Conservation (phyloP, 1,139 yeast genomes). For the Spathaspora sp. region DNA sequence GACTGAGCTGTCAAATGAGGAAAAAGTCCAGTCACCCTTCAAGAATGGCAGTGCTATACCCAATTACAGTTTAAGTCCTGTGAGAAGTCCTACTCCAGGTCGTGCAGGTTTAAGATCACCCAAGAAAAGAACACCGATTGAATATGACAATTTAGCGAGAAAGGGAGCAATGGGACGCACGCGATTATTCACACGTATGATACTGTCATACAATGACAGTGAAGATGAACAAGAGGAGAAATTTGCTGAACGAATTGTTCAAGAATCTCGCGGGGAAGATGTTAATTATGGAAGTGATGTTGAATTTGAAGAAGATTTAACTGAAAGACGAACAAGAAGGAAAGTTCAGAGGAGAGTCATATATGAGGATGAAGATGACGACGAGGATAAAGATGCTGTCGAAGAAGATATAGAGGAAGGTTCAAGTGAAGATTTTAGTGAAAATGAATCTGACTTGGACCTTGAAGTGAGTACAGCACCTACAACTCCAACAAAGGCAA, state of each 20-base stretch:
- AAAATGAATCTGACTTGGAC: constrained; percentile 5
- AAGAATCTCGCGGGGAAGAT: constrained; percentile 22
- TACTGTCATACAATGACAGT: constrained; percentile 25
- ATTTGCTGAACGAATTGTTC: constrained; percentile 46
- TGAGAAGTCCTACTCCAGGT: constrained; percentile 21
- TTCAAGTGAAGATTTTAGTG: constrained; percentile 7
- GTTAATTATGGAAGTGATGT: constrained; percentile 30
- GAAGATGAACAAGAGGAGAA: constrained; percentile 39
- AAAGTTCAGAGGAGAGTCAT: constrained; percentile 7
- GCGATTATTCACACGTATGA: constrained; percentile 29
- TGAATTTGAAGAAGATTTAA: constrained; percentile 31
- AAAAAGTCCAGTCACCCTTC: background rate
- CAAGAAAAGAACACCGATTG: constrained; percentile 34
- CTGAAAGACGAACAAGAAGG: constrained; percentile 8
- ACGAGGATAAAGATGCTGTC: constrained; percentile 1
- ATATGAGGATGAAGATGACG: constrained; percentile 7
- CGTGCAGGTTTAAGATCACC: constrained; percentile 50
- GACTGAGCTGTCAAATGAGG: background rate
- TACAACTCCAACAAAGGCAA: constrained; percentile 7
- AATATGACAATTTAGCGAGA: constrained; percentile 51
- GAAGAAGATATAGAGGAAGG: constrained; percentile 6
- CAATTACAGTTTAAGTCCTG: background rate
- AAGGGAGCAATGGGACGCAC: constrained; percentile 41
- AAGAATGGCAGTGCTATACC: constrained; percentile 5
- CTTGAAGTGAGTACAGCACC: constrained; percentile 8